Base-by-base conservation (phyloP, 345 rosid genomes). In the Eucalyptus pauciflora region DNA sequence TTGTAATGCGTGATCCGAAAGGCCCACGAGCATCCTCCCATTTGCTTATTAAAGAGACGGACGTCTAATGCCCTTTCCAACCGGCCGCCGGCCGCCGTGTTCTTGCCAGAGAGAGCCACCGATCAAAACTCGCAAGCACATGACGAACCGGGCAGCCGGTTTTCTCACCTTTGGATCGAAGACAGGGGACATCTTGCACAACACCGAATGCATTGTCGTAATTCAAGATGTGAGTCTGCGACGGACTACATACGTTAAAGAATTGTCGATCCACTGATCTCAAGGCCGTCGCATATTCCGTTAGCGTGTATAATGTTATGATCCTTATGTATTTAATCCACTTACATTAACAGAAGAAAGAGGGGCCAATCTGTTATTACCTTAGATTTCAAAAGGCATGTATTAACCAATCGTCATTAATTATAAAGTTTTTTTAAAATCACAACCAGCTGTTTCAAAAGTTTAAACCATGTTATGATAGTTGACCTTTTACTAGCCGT, bases 241-340 rank as follows among this genome's bases (percentile, higher is more conserved):
- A 69, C 2, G 12, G 2, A 43, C 5, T 22, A 0, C 2, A 2
- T 22, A 9, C 1, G 8, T 22, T 4, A 20, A 18, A 17, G 3
- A 37, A 71, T 37, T 37, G 13, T 20, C 14, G 0, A 33, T 71
- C 25, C 25, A 10, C 1, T 4, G 0, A 10, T 71, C 13, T 71
- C 76, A 3, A n/a, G 18, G 7, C 25, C 8, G 0, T 20, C 10
- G 0, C 58, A 52, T 52, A 52, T 52, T 52, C 1, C 5, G 1
- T 24, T 10, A 24, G 29, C 2, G 0, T 24, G 29, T 71, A 33
- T 10, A 33, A 6, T 52, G 58, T 17, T 9, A 17, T 17, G 25
- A 71, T 71, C 58, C 58, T 52, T 20, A 52, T 52, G 58, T 20
- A 52, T 52, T 52, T 20, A 8, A 52, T 52, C 4, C 1, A 0